Evolutionary conservation across 148 eudicot species (phyloP).

Genomic region (Rhododendron kiyosumense): DNA sequence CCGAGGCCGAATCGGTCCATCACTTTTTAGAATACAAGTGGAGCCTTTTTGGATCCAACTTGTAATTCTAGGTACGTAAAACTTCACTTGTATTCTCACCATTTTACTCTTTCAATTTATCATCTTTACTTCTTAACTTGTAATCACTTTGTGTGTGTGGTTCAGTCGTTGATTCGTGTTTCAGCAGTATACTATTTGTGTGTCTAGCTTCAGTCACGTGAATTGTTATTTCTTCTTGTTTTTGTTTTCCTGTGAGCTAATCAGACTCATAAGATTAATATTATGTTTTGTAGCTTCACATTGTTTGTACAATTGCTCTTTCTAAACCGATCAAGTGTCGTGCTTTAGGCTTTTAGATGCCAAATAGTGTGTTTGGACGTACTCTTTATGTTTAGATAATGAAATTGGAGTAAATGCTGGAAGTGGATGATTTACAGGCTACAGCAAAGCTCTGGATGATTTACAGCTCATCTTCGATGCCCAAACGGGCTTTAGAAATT

Average conservation of each 20-base stretch:
- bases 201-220: not conserved
- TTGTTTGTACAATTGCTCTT: not conserved
- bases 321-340: not conserved
- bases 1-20: not conserved
- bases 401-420: not conserved
- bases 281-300: not conserved
- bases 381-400: not conserved
- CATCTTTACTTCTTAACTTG: not conserved
- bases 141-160: not conserved
- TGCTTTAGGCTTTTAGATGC: not conserved
- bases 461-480: not conserved
- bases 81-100: not conserved
- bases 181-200: not conserved
- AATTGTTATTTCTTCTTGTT: not conserved
- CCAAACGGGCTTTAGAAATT: not conserved
- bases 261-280: not conserved
- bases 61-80: not conserved
- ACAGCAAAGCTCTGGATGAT: not conserved
- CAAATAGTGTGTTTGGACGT: not conserved
- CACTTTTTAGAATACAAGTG: not conserved
- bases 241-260: not conserved
- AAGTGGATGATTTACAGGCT: not conserved
- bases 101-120: not conserved
- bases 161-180: not conserved
- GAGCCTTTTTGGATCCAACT: not conserved